Percentiles rank a stretch among this genome's conserved stretches.
These are phyloP conservation scores for Ceratobasidium sp. DNA, from an alignment of 1,284 basidiomycete genomes.

Conservation along the genomic window DNA sequence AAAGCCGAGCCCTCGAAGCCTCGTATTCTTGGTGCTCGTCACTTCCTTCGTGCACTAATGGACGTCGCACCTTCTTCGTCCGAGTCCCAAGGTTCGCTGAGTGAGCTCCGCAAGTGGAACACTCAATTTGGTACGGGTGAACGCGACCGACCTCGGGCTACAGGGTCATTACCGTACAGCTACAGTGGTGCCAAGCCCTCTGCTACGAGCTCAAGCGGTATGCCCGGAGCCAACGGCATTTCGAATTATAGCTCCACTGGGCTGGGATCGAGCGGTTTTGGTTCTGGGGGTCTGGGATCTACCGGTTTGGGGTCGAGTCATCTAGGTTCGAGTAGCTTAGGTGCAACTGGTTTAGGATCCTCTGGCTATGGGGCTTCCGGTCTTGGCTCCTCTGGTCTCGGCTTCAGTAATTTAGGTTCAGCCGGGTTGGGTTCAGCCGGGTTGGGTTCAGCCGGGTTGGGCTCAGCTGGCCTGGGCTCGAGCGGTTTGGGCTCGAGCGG, in stretches of 20 bases:
- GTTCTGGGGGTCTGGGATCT: neutral
- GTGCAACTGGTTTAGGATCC: neutral
- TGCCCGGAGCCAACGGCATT: neutral
- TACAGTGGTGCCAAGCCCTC: conserved; percentile 1
- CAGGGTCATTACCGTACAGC: neutral
- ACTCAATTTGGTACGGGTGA: conserved; percentile 84
- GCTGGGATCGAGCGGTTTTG: neutral
- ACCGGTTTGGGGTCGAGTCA: neutral
- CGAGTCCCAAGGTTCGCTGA: conserved; percentile 81
- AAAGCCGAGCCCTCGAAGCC: conserved; percentile 38
- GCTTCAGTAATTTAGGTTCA: neutral
- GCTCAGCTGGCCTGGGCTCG: neutral
- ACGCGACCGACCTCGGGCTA: neutral
- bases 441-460: neutral
- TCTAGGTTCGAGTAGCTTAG: neutral
- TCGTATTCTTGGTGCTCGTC: conserved; percentile 69
- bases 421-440: neutral
- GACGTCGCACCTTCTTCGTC: conserved; percentile 90
- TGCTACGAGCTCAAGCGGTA: neutral
- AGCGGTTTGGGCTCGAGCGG: neutral
- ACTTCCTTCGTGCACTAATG: conserved; percentile 85
- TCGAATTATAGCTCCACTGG: neutral
- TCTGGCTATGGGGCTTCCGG: too few relatives aligned
- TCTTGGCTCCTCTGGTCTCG: too few relatives aligned
- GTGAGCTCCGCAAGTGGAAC: conserved; percentile 90